Evolutionary conservation across 352 stramenopile species (phyloP), one percentile per base, ranked within the genome.

Genomic region (Nothophytophthora sp.): DNA sequence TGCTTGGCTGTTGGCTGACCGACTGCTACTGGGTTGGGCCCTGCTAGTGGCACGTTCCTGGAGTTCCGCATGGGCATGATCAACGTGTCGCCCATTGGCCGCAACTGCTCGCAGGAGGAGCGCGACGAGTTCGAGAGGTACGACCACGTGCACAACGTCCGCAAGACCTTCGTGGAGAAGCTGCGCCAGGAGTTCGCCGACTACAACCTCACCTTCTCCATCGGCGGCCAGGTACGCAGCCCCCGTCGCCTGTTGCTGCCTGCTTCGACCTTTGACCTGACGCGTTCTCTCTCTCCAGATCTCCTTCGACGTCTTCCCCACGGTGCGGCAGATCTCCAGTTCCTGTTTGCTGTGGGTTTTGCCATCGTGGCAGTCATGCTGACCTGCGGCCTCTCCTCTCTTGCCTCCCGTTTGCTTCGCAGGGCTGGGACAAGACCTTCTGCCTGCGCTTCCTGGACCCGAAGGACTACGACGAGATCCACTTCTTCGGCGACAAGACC

Each of bases 401-500:
- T 18, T 27, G 23, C 22, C 5, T 34, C 6, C 5, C 10, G 22
- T n/a, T 8, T 57, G 9, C 9, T 44, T 54, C 20, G 22, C 50
- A 82, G 50, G 97, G 97, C 23, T 99, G 97, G 97, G 97, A 99
- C 80, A 99, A 99, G 86, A 99, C 97, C 1, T 99, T 99, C 69
- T 99, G 96, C 72, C 86, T 99, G 40, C 85, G 90, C 44, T 99
- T 96, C 76, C 63, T 97, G 28, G 75, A 88, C 46, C 74, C 87
- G 11, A 90, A 79, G 45, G 96, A 98, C 71, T 99, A 98, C 78
- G 96, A 99, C 64, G 95, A 99, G 67, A 97, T 99, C 68, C 97
- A 99, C 77, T 99, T 99, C 67, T 99, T 99, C 68, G 97, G 97
- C 42, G 97, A 99, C 87, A 99, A 99, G 79, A 99, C 96, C 15